Percentiles rank a stretch among this genome's conserved stretches.
phyloP scores from a whole-genome alignment of 306 rosid species.

The Pyrus betulifolia region DNA sequence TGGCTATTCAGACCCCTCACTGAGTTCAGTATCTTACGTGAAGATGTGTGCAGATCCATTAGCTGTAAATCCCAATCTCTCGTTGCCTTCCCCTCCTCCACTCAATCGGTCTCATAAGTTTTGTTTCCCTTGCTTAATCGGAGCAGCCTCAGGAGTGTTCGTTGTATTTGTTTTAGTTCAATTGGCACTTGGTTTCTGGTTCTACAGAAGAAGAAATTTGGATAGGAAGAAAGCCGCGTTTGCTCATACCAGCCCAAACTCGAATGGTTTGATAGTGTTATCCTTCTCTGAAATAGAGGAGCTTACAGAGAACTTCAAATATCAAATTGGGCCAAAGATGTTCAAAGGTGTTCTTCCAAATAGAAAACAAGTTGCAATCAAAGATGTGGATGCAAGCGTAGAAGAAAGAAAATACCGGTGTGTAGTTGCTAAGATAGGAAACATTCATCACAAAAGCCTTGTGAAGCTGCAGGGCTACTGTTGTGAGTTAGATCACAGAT shows the following conservation, averaged over 20 bases:
- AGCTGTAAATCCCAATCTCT: conserved; percentile 49
- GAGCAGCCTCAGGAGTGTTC: conserved; percentile 53
- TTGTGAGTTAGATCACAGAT: conserved; percentile 52
- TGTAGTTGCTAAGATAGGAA: conserved; percentile 47
- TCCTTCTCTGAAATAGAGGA: conserved; percentile 57
- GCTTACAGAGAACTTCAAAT: conserved; percentile 44
- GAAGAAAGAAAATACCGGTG: conserved; percentile 68
- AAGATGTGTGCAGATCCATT: conserved; percentile 60
- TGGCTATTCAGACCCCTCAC: conserved; percentile 60
- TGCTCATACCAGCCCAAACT: conserved; percentile 30
- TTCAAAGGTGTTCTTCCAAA: conserved; percentile 52
- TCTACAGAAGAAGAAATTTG: conserved; percentile 36
- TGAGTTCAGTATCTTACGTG: conserved; percentile 54
- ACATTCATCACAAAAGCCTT: conserved; percentile 68
- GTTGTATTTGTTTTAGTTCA: conserved; percentile 39
- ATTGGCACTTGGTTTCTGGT: conserved; percentile 43
- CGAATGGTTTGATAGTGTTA: conserved; percentile 45
- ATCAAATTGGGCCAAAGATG: conserved; percentile 50
- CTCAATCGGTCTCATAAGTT: conserved; percentile 22
- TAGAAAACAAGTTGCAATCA: conserved; percentile 39
- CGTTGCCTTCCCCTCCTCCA: conserved; percentile 16
- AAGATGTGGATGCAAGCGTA: conserved; percentile 37
- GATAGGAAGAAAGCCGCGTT: conserved; percentile 23
- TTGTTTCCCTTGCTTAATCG: conserved; percentile 50
- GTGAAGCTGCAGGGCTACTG: conserved; percentile 77